Conservation (phyloP, 1,139 yeast species). For the Scheffersomyces titani region DNA sequence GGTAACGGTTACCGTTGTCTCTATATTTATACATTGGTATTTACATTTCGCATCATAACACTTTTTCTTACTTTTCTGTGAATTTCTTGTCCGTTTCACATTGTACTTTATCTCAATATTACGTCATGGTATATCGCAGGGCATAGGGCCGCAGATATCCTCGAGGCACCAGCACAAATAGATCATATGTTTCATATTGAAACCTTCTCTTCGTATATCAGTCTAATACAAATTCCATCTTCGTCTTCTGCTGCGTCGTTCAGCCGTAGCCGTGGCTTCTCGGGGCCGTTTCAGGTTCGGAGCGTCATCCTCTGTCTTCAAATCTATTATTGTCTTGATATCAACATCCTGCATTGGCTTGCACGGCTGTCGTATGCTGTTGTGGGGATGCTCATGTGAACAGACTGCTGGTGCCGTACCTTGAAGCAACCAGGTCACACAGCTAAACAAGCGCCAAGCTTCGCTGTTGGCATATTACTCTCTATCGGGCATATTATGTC, state of each 20-base stretch:
- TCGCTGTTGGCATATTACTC: background rate
- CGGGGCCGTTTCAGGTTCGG: background rate
- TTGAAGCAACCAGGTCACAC: background rate
- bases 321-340: background rate
- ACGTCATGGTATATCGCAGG: background rate
- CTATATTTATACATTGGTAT: background rate
- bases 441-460: background rate
- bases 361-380: background rate
- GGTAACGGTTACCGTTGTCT: background rate
- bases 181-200: background rate
- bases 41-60: background rate
- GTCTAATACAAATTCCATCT: background rate
- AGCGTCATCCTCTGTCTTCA: no score
- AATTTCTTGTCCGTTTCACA: background rate
- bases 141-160: background rate
- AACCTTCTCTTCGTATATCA: background rate
- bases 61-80: no score
- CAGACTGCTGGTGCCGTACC: no score
- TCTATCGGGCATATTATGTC: background rate
- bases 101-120: background rate
- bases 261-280: background rate
- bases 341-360: background rate
- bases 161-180: background rate
- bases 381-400: background rate
- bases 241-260: background rate